Conservation (phyloP, 108 stramenopile species). For the Nitzschia sp. region DNA sequence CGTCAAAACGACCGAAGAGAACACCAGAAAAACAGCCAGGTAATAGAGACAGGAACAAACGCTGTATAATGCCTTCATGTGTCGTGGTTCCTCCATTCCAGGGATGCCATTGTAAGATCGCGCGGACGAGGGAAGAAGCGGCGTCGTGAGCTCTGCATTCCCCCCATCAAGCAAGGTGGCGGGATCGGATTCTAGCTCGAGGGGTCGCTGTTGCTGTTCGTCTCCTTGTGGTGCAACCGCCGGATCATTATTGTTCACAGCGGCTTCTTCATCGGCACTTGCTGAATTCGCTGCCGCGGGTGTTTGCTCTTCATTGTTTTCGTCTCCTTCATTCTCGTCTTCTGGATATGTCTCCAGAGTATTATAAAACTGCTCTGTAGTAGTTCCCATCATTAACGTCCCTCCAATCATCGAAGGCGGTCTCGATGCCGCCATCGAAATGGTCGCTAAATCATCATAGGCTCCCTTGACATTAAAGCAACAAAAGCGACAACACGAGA, state of each 20-base stretch:
- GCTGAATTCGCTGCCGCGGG: neutral
- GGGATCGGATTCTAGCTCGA: slow-evolving; percentile 7
- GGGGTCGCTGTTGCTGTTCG: slow-evolving; percentile 1
- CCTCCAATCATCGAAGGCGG: slow-evolving; percentile 21
- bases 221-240: neutral
- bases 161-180: neutral
- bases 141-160: slow-evolving; percentile 4
- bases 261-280: slow-evolving; percentile 5
- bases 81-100: slow-evolving; percentile 18
- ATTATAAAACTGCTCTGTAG: slow-evolving; percentile 16
- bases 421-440: slow-evolving; percentile 6
- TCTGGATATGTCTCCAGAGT: slow-evolving; percentile 25
- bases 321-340: slow-evolving; percentile 34
- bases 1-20: slow-evolving; percentile 33
- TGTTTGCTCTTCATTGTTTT: neutral
- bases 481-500: slow-evolving; percentile 54
- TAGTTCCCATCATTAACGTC: neutral
- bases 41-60: slow-evolving; percentile 46
- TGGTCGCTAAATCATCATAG: slow-evolving; percentile 61
- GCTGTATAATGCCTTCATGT: slow-evolving; percentile 48
- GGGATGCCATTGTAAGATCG: slow-evolving; percentile 16
- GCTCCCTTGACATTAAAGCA: slow-evolving; percentile 54
- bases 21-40: slow-evolving; percentile 40
- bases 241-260: neutral
- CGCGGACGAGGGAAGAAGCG: slow-evolving; percentile 8